Conservation (phyloP, 2,329 filamentous ascomycete species). For the Fonsecaea multimorphosa region DNA sequence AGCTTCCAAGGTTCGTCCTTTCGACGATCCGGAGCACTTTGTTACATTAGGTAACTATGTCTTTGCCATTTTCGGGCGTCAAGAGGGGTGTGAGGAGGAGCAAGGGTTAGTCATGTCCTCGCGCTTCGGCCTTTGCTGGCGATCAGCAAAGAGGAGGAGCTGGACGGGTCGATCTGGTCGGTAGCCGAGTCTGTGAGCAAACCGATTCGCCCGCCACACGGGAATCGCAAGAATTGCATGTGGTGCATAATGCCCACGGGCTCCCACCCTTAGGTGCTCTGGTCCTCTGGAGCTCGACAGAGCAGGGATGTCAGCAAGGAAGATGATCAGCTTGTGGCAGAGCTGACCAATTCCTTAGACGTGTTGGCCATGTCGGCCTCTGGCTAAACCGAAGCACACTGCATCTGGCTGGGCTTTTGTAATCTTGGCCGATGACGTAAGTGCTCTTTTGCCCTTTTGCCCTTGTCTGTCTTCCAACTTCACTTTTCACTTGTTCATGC, state of each 20-base stretch:
- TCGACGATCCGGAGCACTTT: not conserved
- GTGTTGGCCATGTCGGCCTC: not conserved
- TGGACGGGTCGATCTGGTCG: not conserved
- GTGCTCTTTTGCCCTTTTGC: too few species aligned
- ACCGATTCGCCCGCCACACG: not conserved
- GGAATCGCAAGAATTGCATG: not conserved
- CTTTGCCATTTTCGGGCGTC: slow-evolving; percentile 15
- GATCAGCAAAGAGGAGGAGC: not conserved
- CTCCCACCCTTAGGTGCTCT: too few species aligned
- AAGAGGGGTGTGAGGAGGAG: slow-evolving; percentile 1
- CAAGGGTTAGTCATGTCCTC: slow-evolving; percentile 32
- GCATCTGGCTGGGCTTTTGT: not conserved
- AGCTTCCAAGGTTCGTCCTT: not conserved
- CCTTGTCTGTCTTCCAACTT: not conserved
- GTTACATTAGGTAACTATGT: slow-evolving; percentile 5
- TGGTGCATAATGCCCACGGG: too few species aligned
- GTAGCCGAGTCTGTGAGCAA: not conserved
- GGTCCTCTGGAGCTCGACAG: too few species aligned
- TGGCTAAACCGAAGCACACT: not conserved
- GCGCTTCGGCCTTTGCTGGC: slow-evolving; percentile 16
- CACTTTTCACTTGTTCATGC: not conserved
- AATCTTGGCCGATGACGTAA: not conserved
- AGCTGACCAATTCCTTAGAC: slow-evolving; percentile 2
- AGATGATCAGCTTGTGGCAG: not conserved
- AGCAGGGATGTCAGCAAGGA: too few species aligned